A percentile compares a stretch with the other conserved stretches of the same genome.
Conservation (phyloP, 208 protist genomes). For the Acanthamoeba castellanii region DNA sequence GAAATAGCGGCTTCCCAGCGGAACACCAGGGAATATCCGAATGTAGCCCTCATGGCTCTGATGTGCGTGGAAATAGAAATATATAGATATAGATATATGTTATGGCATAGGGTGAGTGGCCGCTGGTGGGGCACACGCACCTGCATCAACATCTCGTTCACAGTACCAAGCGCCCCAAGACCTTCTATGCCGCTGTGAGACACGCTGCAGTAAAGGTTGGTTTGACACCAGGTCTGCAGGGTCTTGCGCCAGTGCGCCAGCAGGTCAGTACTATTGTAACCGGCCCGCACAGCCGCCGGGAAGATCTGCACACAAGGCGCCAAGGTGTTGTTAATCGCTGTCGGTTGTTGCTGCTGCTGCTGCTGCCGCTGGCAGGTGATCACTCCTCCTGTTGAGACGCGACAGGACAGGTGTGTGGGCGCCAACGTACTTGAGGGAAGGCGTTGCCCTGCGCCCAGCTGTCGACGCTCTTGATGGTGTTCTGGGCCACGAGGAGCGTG, state of each 20-base stretch:
- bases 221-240: background rate
- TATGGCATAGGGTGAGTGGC: background rate
- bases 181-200: background rate
- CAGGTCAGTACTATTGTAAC: background rate
- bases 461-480: background rate
- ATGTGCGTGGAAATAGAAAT: background rate
- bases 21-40: background rate
- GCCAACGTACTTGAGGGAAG: background rate
- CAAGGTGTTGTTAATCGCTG: background rate
- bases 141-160: slow-evolving; percentile 44
- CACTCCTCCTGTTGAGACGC: background rate
- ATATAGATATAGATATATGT: background rate
- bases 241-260: background rate
- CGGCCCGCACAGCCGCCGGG: background rate
- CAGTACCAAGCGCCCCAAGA: background rate
- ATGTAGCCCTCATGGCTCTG: slow-evolving; percentile 37
- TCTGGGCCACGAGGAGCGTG: background rate
- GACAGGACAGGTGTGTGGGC: background rate
- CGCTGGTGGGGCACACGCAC: background rate
- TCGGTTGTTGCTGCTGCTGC: background rate
- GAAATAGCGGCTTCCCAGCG: background rate
- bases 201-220: background rate
- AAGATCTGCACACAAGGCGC: background rate
- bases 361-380: background rate
- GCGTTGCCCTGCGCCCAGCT: slow-evolving; percentile 43